Evolutionary conservation across 2,329 filamentous ascomycete genomes (phyloP).

Genomic region (Ilyonectria robusta): DNA sequence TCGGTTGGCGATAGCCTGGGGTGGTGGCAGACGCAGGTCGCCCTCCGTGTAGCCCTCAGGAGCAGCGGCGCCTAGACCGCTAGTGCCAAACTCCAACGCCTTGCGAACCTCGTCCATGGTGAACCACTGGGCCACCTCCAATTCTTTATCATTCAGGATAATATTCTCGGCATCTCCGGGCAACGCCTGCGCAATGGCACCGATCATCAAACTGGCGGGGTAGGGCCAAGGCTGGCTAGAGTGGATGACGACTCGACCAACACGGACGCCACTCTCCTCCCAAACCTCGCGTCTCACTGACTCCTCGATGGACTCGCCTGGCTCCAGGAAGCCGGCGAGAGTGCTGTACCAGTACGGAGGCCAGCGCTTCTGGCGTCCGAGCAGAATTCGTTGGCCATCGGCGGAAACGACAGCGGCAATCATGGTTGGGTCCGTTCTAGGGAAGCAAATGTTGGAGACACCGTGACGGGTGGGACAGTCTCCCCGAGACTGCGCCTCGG

Average conservation of each 20-base stretch:
- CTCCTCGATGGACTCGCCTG: constrained; percentile 88
- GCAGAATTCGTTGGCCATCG: constrained; percentile 82
- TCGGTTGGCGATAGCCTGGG: constrained; percentile 93
- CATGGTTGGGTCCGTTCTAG: constrained; percentile 92
- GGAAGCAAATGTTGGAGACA: constrained; percentile 92
- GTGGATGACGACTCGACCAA: constrained; percentile 85
- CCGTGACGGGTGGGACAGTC: constrained; percentile 87
- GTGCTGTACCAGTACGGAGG: constrained; percentile 90
- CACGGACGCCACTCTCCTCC: constrained; percentile 85
- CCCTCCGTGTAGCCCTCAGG: constrained; percentile 81
- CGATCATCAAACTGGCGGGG: constrained; percentile 88
- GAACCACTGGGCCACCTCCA: constrained; percentile 94
- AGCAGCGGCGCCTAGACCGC: constrained; percentile 75
- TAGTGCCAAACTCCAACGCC: constrained; percentile 77
- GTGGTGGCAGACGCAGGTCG: constrained; percentile 82
- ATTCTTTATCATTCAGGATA: constrained; percentile 88
- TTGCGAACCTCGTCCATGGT: constrained; percentile 83
- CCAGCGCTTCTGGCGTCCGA: constrained; percentile 89
- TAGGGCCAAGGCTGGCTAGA: constrained; percentile 92
- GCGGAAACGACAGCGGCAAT: constrained; percentile 93
- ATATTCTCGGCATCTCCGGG: constrained; percentile 82
- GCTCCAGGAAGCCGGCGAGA: constrained; percentile 88
- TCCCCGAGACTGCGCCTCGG: constrained; percentile 67
- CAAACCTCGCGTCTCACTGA: constrained; percentile 87
- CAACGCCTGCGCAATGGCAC: constrained; percentile 87